Base-by-base conservation (phyloP, 805 yeast genomes). In the Starmerella geochares region DNA sequence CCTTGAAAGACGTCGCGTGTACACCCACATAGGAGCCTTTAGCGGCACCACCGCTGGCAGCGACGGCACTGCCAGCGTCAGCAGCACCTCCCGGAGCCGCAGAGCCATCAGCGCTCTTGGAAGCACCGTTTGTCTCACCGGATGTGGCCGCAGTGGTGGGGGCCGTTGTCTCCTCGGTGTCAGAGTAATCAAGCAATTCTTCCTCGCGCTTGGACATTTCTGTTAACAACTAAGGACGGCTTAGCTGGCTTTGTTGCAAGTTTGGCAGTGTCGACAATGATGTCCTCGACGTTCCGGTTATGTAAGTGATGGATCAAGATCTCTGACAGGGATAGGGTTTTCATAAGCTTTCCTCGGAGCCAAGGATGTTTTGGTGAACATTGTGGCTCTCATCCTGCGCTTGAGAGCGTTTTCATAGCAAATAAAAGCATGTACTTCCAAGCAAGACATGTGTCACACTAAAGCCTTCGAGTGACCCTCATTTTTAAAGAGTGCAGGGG, bases 101-200 rank as follows among this genome's bases (percentile, higher is more conserved):
- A 24, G 47, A 39, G 24, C 49, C 43, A 38, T 41, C 52, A 28
- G 48, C 43, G 28, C 40, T 24, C 31, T 25, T 40, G 20, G 37
- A 29, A 13, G 28, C 37, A 21, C 46, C 29, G 39, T 39, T 23
- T 3, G 24, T 20, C 11, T 21, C 36, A 14, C 37, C 46, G 20
- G 35, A 10, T 5, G 40, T 39, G n/a, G 33, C 43, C 44, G 51
- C 45, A 31, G 50, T 17, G 27, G 50, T 35, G 76, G 58, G 67
- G 41, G 57, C 77, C 77, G 86, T 81, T 68, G 85, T 82, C 70
- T 92, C 97, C 74, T 90, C 98, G 69, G 94, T 84, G 68, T 92
- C 98, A 68, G 96, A 88, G 80, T 92, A 92, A 70, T 92, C 98
- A 72, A 92, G 81, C 68, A 92, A 80, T 78, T 92, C 98, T 84